Base-by-base conservation (phyloP, 352 stramenopile genomes). In the Globisporangium echinulatum region DNA sequence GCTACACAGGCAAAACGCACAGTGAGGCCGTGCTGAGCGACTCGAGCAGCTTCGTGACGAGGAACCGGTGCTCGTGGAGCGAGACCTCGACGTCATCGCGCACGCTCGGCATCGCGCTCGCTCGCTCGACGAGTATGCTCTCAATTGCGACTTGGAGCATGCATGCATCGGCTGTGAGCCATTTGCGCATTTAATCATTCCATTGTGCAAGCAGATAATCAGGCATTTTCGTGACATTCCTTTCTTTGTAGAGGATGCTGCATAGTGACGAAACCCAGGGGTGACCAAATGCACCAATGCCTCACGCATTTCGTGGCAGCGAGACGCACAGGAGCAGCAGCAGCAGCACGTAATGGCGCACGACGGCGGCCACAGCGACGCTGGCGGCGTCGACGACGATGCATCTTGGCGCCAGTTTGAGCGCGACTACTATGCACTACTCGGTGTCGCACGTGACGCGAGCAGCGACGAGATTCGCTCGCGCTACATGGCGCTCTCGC, bases 1-100 rank as follows among this genome's bases (percentile, higher is more conserved):
- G 25, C 25, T 33, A 33, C 25, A 33, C 25, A 33, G 25, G 25
- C 25, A 11, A 19, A n/a, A 56, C 59, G 59, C 49, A 66, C 60
- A 62, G 42, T 11, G 78, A 83, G 8, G 83, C 78, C 6, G 77
- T 79, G 63, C 77, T 76, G 14, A 93, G 74, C 37, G 81, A 86
- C 67, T 93, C 83, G 43, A 93, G 76, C 38, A 93, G 69, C 66
- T 93, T 93, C 13, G 82, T 91, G 54, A 90, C 82, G 19, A 93
- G 66, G 66, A 90, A 93, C 53, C 83, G 81, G 70, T 93, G 83
- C 70, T 91, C 83, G 57, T 93, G 79, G 52, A 93, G 68, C 54
- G 68, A 72, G 49, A 90, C 69, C 62, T 89, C 78, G 48, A 89
- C 79, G 52, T 89, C 70, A 33, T 93, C 81, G 9, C 77, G 77